Evolutionary conservation across 2,329 filamentous ascomycete genomes (phyloP).

Genomic region (Xylariaceae sp.): DNA sequence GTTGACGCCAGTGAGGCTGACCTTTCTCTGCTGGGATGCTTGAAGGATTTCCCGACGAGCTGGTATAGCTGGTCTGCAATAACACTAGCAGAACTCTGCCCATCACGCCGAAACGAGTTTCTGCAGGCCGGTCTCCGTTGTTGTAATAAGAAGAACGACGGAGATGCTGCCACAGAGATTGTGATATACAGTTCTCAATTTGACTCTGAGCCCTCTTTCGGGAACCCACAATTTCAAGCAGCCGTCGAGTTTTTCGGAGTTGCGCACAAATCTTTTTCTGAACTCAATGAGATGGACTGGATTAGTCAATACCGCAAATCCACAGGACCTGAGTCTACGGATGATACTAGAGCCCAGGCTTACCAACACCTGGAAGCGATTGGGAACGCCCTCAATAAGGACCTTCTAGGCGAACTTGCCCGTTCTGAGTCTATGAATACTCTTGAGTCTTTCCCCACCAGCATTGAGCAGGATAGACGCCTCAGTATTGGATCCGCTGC

Average conservation of each 20-base stretch:
- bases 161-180: conserved; percentile 24
- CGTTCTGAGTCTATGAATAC: conserved; percentile 5
- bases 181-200: conserved; percentile 29
- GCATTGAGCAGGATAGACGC: conserved; percentile 6
- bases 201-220: conserved; percentile 15
- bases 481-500: conserved; percentile 27
- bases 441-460: neutral
- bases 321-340: conserved; percentile 7
- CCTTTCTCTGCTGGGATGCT: conserved; percentile 26
- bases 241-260: conserved; percentile 26
- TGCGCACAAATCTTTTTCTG: conserved; percentile 1
- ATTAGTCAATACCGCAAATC: conserved; percentile 23
- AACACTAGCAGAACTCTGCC: conserved; percentile 23
- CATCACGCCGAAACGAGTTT: conserved; percentile 23
- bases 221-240: conserved; percentile 16
- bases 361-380: conserved; percentile 26
- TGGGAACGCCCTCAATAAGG: conserved; percentile 19
- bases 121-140: conserved; percentile 28
- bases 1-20: conserved; percentile 8
- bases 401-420: conserved; percentile 22
- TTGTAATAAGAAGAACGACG: conserved; percentile 21
- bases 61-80: conserved; percentile 30
- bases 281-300: conserved; percentile 11
- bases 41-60: conserved; percentile 23
- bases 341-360: conserved; percentile 15